Base-by-base conservation (phyloP, 2,329 filamentous ascomycete species). In the Aspergillus puulaauensis region DNA sequence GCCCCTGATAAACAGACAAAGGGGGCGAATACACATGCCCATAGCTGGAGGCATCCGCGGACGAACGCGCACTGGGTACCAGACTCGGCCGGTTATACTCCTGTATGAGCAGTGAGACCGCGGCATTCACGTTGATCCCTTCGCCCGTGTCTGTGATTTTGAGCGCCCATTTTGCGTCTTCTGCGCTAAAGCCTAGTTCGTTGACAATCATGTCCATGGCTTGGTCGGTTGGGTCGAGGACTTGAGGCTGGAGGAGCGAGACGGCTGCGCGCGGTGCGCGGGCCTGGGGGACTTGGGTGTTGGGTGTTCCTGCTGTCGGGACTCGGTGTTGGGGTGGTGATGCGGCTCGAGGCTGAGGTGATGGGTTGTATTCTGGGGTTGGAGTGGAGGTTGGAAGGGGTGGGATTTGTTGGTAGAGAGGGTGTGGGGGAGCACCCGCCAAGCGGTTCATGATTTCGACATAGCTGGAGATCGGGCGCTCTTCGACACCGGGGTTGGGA, bases 81-180 rank as follows among this genome's bases (percentile, higher is more conserved):
- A 63, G 60, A 53, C 65, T 73, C 59, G 66, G 67, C 23, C 44
- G 31, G n/a, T 48, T 44, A 33, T 68, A 66, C 60, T 77, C 75
- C 55, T 73, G 70, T 17, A 83, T 66, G 60, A 88, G 71, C 56
- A 85, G 66, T 57, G 84, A 80, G 21, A 87, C 79, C 0, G 85
- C 85, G 4, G 80, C 78, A 63, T 85, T 79, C 9, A 83, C 76
- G 56, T 86, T 75, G 61, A 87, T 73, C 1, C 83, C 83, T 61
- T 85, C 82, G 0, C 84, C 85, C 14, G 79, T 79, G 67, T 87
- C 85, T 5, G 84, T 87, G 63, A 81, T 78, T 41, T 80, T 79
- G 17, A 88, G 71, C 17, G 85, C 85, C 64, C 81, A 79, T 57
- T 81, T 80, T 7, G 84, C 84, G 61, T 85, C 78, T 17, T 79